Conservation (phyloP, 129 eudicot species). For the Flaveria linearis region DNA sequence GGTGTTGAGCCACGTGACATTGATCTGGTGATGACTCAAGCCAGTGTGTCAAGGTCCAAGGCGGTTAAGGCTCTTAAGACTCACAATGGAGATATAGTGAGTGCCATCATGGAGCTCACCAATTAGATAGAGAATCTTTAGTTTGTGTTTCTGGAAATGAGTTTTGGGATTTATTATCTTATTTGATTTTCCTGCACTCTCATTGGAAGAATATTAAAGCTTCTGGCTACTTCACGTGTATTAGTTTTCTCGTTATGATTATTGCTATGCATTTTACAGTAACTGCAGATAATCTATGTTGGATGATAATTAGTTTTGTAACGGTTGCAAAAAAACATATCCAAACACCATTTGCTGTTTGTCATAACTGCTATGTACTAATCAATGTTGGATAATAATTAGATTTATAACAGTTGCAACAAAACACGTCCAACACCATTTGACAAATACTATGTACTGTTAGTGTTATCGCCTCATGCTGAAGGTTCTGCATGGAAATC, state of each 20-base stretch:
- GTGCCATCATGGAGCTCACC: slow-evolving; percentile 86
- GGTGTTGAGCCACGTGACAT: slow-evolving; percentile 77
- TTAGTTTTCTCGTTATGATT: slow-evolving; percentile 18
- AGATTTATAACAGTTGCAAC: too few relatives aligned
- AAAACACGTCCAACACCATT: background rate
- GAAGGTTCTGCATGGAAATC: too few relatives aligned
- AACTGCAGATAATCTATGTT: background rate
- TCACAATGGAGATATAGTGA: slow-evolving; percentile 72
- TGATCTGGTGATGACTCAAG: slow-evolving; percentile 78
- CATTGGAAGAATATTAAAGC: slow-evolving; percentile 22
- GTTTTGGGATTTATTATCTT: slow-evolving; percentile 14
- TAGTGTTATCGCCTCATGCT: too few relatives aligned
- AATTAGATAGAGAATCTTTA: slow-evolving; percentile 32
- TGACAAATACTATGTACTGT: too few relatives aligned
- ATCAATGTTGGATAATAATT: background rate
- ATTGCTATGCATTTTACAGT: background rate
- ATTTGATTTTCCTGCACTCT: slow-evolving; percentile 21
- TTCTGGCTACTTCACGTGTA: slow-evolving; percentile 14
- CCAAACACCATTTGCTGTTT: background rate
- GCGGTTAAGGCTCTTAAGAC: slow-evolving; percentile 83
- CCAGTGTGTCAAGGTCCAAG: slow-evolving; percentile 68
- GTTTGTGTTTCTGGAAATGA: slow-evolving; percentile 11
- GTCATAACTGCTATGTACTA: too few relatives aligned
- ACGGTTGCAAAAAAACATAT: background rate
- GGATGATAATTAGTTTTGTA: background rate